Evolutionary conservation across 192 early-diverging fungal genomes (phyloP).

Genomic region (Coemansia sp.): DNA sequence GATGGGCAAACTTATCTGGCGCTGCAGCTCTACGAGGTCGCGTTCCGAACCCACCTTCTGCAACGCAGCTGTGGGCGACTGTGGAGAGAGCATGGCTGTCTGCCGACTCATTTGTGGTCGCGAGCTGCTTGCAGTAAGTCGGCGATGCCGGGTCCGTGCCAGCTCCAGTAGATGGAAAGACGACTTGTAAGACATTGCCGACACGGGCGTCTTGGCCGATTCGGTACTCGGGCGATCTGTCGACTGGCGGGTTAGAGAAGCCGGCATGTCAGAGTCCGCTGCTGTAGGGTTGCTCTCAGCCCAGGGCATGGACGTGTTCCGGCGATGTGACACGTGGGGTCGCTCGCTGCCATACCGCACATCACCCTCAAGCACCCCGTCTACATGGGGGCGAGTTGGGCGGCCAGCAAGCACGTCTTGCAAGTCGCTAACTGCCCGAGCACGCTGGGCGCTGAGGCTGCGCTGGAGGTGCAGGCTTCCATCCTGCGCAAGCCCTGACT

Average conservation of each 20-base stretch:
- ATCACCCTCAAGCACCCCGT: too few relatives aligned
- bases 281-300: background rate
- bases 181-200: constrained; percentile 44
- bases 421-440: constrained; percentile 33
- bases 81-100: too few relatives aligned
- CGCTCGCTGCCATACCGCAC: too few relatives aligned
- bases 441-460: constrained; percentile 20
- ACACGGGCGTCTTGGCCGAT: constrained; percentile 4
- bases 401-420: constrained; percentile 1
- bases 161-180: constrained; percentile 44
- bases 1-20: constrained; percentile 22
- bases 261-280: background rate
- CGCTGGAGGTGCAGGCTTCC: constrained; percentile 11
- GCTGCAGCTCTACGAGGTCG: constrained; percentile 21
- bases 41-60: background rate
- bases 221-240: too few relatives aligned
- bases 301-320: constrained; percentile 46
- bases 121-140: constrained; percentile 38
- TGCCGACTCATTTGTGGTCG: constrained; percentile 14
- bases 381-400: background rate
- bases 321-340: constrained; percentile 16
- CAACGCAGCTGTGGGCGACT: too few relatives aligned
- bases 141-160: constrained; percentile 35
- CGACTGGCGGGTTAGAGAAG: too few relatives aligned
- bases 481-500: too few relatives aligned